Evolutionary conservation across 768 basidiomycete genomes (phyloP), one percentile per base, ranked within the genome.

Genomic region (Tulasnella sp.): DNA sequence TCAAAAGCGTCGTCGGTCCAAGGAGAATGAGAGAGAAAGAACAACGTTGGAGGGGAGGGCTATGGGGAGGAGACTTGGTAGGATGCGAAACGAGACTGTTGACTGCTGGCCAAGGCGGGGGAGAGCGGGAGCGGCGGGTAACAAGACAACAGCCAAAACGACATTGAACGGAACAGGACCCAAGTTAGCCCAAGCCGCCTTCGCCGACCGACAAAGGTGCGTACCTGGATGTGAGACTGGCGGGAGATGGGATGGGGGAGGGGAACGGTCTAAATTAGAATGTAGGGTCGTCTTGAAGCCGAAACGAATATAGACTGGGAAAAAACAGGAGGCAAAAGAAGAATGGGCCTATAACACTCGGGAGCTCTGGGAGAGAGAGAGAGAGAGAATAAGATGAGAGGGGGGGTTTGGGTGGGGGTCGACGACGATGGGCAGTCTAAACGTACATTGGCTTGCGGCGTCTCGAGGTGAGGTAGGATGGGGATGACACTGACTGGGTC

Each of bases 241-340:
- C 58, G 58, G 58, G 58, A 64, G 2, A 25, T 34, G 58, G 29
- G 52, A 54, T 1, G 40, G 58, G 31, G 29, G 31, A 17, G 58
- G 31, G 58, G 58, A 64, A 64, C 58, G 58, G 58, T 64, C 58
- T 64, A 64, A 64, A 64, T 64, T 64, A 64, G 58, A 64, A 64
- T 64, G 58, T 64, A 64, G 58, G 58, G 58, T 64, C 58, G 58
- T 29, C 25, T 25, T 64, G 58, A 64, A 64, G 58, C 58, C 58
- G 58, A 64, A 64, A 64, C 29, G 58, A 64, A 64, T 64, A 64
- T 64, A 64, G 58, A 64, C 58, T 64, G 58, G 58, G 58, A 64
- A 58, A 64, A 25, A 64, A 64, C 58, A 64, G 58, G 58, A 64
- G 58, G 58, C 25, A 64, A 64, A 64, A 7, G 58, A 34, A 34